Conservation (phyloP, 176 grass and related monocot genomes). For the Leersia perrieri region DNA sequence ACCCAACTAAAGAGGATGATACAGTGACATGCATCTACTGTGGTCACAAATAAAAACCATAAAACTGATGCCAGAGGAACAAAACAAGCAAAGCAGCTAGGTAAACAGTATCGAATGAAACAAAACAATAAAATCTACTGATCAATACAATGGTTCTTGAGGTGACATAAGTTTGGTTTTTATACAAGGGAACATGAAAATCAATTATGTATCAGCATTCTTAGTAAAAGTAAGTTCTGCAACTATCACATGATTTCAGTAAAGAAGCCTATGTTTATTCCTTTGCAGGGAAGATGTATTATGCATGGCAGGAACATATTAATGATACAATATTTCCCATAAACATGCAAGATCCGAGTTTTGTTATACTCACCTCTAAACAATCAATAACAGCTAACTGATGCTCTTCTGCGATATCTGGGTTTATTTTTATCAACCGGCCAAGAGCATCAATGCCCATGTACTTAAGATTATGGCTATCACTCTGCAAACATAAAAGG, state of each 20-base stretch:
- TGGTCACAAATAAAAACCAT: slow-evolving; percentile 8
- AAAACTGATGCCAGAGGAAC: not conserved
- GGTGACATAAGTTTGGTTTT: not conserved
- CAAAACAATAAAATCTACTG: not conserved
- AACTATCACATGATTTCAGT: not conserved
- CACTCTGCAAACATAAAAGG: slow-evolving; percentile 57
- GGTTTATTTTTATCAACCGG: slow-evolving; percentile 94
- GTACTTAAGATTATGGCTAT: slow-evolving; percentile 99
- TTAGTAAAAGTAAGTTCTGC: slow-evolving; percentile 2
- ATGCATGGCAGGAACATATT: not conserved
- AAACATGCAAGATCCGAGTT: not conserved
- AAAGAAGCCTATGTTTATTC: slow-evolving; percentile 11
- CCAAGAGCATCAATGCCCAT: slow-evolving; percentile 99
- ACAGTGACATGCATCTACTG: slow-evolving; percentile 10
- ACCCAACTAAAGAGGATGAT: not conserved
- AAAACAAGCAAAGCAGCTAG: not conserved
- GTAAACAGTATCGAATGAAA: not conserved
- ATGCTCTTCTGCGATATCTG: slow-evolving; percentile 98
- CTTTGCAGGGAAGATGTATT: not conserved
- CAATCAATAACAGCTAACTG: slow-evolving; percentile 99
- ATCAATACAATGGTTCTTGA: not conserved
- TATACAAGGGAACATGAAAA: not conserved
- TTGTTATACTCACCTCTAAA: slow-evolving; percentile 75
- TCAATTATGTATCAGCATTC: not conserved
- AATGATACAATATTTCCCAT: not conserved